These are phyloP conservation scores for Lactarius sp. DNA, from an alignment of 768 basidiomycete genomes.

Conservation along the genomic window DNA sequence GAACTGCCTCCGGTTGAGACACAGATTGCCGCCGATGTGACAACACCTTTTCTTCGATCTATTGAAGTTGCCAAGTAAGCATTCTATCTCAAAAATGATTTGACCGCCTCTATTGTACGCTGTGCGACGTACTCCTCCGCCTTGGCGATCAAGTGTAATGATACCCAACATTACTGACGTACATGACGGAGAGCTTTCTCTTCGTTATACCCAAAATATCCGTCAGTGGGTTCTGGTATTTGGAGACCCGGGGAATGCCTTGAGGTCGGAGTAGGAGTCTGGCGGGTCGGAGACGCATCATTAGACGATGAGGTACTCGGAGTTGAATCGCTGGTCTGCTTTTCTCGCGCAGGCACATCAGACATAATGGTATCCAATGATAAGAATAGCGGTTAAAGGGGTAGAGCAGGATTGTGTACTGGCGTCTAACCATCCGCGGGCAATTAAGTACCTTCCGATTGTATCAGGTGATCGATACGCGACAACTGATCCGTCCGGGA, in stretches of 20 bases:
- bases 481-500: too few relatives aligned
- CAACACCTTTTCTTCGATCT: constrained; percentile 75
- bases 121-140: neutral
- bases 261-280: neutral
- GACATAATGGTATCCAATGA: neutral
- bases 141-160: neutral
- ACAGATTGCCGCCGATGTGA: constrained; percentile 64
- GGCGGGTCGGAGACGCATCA: neutral
- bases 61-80: constrained; percentile 5
- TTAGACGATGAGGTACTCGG: neutral
- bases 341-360: neutral
- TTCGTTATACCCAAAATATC: constrained; percentile 75
- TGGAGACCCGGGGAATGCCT: constrained; percentile 32
- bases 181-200: constrained; percentile 75
- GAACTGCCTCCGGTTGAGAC: constrained; percentile 33
- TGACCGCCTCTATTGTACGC: neutral
- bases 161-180: constrained; percentile 30
- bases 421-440: neutral
- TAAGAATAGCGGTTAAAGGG: neutral
- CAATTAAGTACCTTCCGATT: too few relatives aligned
- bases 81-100: neutral
- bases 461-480: constrained; percentile 1
- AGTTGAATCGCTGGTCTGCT: neutral
- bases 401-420: neutral
- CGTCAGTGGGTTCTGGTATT: constrained; percentile 54